Evolutionary conservation across 371 early-diverging fungal species (phyloP), one percentile per base, ranked within the genome.

Genomic region (Rhizopus microsporus): DNA sequence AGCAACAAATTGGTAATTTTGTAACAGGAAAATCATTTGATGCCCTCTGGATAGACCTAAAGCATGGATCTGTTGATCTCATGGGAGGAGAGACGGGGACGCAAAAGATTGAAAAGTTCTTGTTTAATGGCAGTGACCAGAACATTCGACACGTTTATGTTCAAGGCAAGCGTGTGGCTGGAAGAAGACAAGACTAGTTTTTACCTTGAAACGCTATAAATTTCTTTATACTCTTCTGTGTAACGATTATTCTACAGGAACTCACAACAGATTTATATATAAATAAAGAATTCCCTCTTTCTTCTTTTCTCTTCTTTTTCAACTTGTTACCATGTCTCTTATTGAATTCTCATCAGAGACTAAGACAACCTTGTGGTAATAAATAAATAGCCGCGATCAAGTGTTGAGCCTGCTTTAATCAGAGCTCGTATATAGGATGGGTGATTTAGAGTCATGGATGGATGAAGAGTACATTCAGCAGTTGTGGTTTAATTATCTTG

Each of bases 21-120:
- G 67, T 66, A 31, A 69, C 67, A 4, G 93, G 92, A 30, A 95
- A 94, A 70, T 83, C 91, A 7, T 94, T 97, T 78, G 97, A 97
- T 74, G 95, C 95, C 5, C 78, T 95, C 8, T 66, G 93, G 51
- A 82, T 94, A 4, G 89, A 93, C 65, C 67, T 89, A 0, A 49
- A 63, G 1, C 42, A 59, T 17, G 70, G 82, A 7, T 73, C 81
- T 10, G 47, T 85, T 3, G 81, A 85, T 54, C 39, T 88, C 33
- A 75, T 83, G 62, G 79, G 75, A 29, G 67, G 75, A 33, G 83
- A 83, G 51, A 69, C 72, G 6, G 38, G 23, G 9, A 32, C 55
- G 0, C 68, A 75, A 30, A 69, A 66, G 47, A 69, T 89, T 44
- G 85, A 89, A 57, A 85, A 88, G 65, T 89, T 84, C 50, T 45